Percentiles rank a stretch among this genome's conserved stretches.
Evolutionary conservation across 257 asterid genomes (phyloP).

Genomic region (Plantago ovata): DNA sequence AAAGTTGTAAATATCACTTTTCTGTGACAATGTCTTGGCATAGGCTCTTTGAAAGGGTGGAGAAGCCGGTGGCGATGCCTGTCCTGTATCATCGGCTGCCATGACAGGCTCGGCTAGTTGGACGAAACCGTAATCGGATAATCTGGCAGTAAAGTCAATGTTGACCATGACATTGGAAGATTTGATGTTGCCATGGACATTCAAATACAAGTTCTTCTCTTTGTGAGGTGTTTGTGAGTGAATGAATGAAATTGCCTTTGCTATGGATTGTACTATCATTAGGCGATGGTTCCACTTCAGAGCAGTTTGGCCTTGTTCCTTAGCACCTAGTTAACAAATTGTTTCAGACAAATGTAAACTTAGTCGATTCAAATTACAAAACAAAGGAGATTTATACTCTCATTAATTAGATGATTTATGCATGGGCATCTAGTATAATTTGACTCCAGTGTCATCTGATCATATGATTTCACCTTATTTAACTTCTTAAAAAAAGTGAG

Average conservation of each 20-base stretch:
- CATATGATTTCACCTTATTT: too few relatives aligned
- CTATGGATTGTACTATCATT: slow-evolving; percentile 31
- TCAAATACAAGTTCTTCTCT: slow-evolving; percentile 32
- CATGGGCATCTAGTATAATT: too few relatives aligned
- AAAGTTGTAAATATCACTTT: slow-evolving; percentile 44
- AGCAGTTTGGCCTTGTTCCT: slow-evolving; percentile 46
- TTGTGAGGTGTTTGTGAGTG: slow-evolving; percentile 39
- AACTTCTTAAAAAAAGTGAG: too few relatives aligned
- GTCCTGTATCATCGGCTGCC: slow-evolving; percentile 29
- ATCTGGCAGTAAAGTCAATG: slow-evolving; percentile 42
- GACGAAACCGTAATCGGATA: slow-evolving; percentile 46
- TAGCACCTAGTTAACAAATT: slow-evolving; percentile 31
- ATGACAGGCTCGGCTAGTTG: slow-evolving; percentile 39
- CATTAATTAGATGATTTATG: too few relatives aligned
- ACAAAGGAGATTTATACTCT: too few relatives aligned
- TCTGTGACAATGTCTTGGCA: slow-evolving; percentile 21
- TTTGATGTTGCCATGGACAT: slow-evolving; percentile 57
- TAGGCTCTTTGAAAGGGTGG: slow-evolving; percentile 3
- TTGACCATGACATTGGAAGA: slow-evolving; percentile 50
- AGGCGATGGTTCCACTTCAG: slow-evolving; percentile 47
- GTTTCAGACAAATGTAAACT: too few relatives aligned
- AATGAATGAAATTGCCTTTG: slow-evolving; percentile 42
- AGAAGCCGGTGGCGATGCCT: slow-evolving; percentile 2
- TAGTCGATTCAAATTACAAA: too few relatives aligned
- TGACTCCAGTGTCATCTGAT: too few relatives aligned